Conservation (phyloP, 2,329 filamentous ascomycete genomes). For the Fusarium guadeloupense region DNA sequence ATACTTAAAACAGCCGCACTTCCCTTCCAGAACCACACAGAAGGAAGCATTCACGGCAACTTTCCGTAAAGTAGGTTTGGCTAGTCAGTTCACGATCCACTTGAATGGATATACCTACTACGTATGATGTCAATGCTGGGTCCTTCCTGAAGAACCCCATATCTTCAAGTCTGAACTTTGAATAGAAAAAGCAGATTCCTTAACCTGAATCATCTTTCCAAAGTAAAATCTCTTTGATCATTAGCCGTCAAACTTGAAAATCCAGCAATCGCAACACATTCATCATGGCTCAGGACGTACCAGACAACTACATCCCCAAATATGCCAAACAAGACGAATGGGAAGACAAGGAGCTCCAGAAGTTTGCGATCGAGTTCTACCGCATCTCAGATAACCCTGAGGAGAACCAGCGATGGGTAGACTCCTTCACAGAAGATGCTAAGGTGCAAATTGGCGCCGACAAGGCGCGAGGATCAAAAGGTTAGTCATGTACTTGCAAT, state of each 20-base stretch:
- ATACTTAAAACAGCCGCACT: slow-evolving; percentile 6
- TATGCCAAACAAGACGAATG: slow-evolving; percentile 46
- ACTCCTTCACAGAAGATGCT: slow-evolving; percentile 54
- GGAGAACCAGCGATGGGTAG: slow-evolving; percentile 56
- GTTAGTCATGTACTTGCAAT: slow-evolving; percentile 36
- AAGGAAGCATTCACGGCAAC: slow-evolving; percentile 16
- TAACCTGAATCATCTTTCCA: not conserved
- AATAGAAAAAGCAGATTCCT: not conserved
- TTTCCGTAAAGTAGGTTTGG: slow-evolving; percentile 24
- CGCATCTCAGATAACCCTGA: slow-evolving; percentile 53
- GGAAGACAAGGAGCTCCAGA: slow-evolving; percentile 46
- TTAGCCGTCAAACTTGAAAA: not conserved
- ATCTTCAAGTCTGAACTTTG: not conserved
- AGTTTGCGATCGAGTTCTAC: slow-evolving; percentile 57
- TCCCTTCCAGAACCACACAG: slow-evolving; percentile 23
- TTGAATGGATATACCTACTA: slow-evolving; percentile 6
- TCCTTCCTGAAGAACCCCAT: slow-evolving; percentile 32
- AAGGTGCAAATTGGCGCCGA: slow-evolving; percentile 54
- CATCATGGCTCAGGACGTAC: slow-evolving; percentile 31
- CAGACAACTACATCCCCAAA: slow-evolving; percentile 44
- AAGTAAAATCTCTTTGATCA: not conserved
- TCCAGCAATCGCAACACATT: not conserved
- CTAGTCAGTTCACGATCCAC: slow-evolving; percentile 29
- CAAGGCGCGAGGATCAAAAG: slow-evolving; percentile 49
- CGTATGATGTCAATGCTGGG: no score